A percentile compares a stretch with the other conserved stretches of the same genome.
Conservation (phyloP, 148 eudicot species). For the Rhododendron kiyosumense region DNA sequence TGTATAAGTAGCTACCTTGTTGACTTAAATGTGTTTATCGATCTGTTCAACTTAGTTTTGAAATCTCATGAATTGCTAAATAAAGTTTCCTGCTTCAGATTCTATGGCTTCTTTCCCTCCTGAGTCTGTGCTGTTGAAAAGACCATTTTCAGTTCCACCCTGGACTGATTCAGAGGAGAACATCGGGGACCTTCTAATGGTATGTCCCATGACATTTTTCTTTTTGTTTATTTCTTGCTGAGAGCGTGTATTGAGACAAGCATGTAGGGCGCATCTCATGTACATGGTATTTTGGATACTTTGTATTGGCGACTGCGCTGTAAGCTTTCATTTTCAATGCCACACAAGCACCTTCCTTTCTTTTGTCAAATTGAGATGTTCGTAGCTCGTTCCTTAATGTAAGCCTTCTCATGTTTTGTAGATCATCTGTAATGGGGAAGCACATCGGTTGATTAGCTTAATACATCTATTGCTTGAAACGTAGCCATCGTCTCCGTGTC, state of each 20-base stretch:
- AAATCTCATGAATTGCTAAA: background rate
- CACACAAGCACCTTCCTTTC: background rate
- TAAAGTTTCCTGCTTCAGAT: slow-evolving; percentile 23
- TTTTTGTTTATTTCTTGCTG: background rate
- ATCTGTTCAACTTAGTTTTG: background rate
- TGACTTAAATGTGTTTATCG: background rate
- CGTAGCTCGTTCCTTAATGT: background rate
- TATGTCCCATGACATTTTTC: slow-evolving; percentile 12
- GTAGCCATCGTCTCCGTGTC: background rate
- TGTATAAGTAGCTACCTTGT: background rate
- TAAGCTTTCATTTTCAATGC: background rate
- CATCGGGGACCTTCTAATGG: slow-evolving; percentile 55
- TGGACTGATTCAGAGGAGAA: slow-evolving; percentile 53
- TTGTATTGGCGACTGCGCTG: background rate
- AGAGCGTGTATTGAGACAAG: background rate
- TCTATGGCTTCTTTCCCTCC: slow-evolving; percentile 50
- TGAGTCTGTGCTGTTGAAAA: slow-evolving; percentile 41
- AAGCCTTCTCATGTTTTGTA: background rate
- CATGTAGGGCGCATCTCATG: background rate
- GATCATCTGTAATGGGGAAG: background rate
- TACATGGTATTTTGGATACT: background rate
- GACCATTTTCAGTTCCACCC: slow-evolving; percentile 45
- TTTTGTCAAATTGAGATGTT: background rate
- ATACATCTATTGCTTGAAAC: slow-evolving; percentile 1
- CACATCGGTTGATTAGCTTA: background rate